Conservation (phyloP, 169 alveolate genomes). For the Cryptosporidium sp. region DNA sequence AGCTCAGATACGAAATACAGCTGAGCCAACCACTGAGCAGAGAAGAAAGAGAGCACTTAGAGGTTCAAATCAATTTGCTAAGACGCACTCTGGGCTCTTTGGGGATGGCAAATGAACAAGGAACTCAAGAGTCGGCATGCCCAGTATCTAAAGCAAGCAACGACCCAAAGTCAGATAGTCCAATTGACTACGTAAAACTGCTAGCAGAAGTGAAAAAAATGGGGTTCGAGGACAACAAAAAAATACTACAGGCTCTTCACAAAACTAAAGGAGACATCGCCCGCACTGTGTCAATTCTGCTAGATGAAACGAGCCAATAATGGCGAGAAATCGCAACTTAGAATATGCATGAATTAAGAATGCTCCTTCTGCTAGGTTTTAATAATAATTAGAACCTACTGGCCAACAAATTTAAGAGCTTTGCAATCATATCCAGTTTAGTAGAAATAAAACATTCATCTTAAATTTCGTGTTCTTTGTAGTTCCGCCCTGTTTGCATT, state of each 20-base stretch:
- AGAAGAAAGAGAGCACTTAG: conserved; percentile 14
- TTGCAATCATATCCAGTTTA: not conserved
- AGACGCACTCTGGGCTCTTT: not conserved
- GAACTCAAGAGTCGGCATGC: not conserved
- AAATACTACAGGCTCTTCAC: conserved; percentile 24
- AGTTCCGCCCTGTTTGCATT: not conserved
- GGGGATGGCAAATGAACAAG: conserved; percentile 7
- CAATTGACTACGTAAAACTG: conserved; percentile 9
- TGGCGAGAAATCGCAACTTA: not conserved
- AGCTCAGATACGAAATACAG: conserved; percentile 47
- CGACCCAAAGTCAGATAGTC: not conserved
- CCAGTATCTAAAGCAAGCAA: not conserved
- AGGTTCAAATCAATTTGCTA: not conserved
- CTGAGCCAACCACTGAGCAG: conserved; percentile 41
- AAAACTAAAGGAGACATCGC: conserved; percentile 46
- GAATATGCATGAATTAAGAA: too few relatives aligned
- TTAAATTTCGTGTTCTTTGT: not conserved
- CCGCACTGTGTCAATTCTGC: conserved; percentile 11
- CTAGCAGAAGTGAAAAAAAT: conserved; percentile 22
- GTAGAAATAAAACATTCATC: not conserved
- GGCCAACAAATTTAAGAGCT: not conserved
- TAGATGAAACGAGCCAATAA: conserved; percentile 1
- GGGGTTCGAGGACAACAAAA: conserved; percentile 43
- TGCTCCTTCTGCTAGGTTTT: not conserved
- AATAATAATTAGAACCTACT: not conserved